Evolutionary conservation across 1,284 basidiomycete species (phyloP).

Genomic region (Gomphus sp.): DNA sequence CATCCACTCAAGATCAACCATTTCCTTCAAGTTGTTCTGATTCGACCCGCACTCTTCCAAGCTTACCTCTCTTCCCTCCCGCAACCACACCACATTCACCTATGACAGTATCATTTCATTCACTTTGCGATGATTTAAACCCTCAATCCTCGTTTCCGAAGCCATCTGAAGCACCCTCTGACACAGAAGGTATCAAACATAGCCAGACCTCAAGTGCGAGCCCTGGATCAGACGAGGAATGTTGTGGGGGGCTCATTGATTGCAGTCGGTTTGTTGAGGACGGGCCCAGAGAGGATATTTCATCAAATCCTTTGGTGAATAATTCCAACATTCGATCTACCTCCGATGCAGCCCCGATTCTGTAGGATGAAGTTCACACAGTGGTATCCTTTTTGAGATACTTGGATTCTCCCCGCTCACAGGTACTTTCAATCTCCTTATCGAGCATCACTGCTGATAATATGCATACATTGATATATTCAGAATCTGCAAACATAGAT

Average conservation of each 20-base stretch:
- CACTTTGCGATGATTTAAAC: conserved; percentile 8
- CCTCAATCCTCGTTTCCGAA: conserved; percentile 9
- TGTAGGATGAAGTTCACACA: background rate
- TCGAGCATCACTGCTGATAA: too few relatives aligned
- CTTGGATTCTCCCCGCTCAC: too few relatives aligned
- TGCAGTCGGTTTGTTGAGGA: conserved; percentile 33
- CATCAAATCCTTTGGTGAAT: background rate
- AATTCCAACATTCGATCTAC: background rate
- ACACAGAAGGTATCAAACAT: background rate
- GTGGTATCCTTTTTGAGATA: too few relatives aligned
- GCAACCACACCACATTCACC: conserved; percentile 20
- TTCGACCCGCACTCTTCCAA: conserved; percentile 28
- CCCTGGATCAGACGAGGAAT: conserved; percentile 26
- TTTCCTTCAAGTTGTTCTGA: background rate
- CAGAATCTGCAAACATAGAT: too few relatives aligned
- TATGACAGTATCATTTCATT: conserved; percentile 11
- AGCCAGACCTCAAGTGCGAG: background rate
- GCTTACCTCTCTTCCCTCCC: conserved; percentile 19
- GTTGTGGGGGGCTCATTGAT: conserved; percentile 42
- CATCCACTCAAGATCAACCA: conserved; percentile 13
- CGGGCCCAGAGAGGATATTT: conserved; percentile 20
- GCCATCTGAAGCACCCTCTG: conserved; percentile 15
- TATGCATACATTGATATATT: too few relatives aligned
- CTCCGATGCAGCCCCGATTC: background rate
- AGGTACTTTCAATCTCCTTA: too few relatives aligned